Conservation (phyloP, 176 grass and related monocot species). For the Musa troglodytarum region DNA sequence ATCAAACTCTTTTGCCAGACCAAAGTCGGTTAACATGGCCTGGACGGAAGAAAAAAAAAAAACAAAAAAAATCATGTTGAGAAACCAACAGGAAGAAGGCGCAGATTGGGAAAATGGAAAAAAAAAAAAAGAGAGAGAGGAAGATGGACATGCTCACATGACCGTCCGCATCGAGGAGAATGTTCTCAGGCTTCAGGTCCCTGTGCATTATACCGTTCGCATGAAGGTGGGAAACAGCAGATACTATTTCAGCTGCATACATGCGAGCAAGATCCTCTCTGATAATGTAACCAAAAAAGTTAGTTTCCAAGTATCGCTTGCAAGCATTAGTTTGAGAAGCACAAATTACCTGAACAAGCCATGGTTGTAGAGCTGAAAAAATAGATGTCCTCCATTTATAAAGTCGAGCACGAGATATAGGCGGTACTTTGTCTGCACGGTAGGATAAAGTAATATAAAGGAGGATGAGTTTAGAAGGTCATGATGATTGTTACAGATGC, state of each 20-base stretch:
- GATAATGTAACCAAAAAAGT: conserved; percentile 10
- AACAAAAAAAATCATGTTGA: background rate
- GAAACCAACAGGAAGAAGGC: background rate
- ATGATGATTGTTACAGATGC: background rate
- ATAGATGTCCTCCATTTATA: conserved; percentile 91
- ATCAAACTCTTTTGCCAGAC: conserved; percentile 91
- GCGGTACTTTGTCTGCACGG: conserved; percentile 82
- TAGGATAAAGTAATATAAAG: background rate
- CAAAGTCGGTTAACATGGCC: conserved; percentile 97
- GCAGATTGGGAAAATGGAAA: background rate
- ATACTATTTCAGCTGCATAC: conserved; percentile 91
- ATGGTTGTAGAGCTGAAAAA: conserved; percentile 97
- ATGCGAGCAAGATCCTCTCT: conserved; percentile 89
- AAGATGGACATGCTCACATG: conserved; percentile 47
- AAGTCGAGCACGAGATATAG: conserved; percentile 96
- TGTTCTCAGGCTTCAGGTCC: conserved; percentile 99
- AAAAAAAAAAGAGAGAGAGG: conserved; percentile 6
- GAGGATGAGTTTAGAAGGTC: background rate
- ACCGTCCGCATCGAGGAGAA: conserved; percentile 78
- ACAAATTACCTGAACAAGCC: conserved; percentile 75
- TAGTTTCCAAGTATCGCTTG: background rate
- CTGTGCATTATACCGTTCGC: conserved; percentile 94
- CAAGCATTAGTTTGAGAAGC: background rate
- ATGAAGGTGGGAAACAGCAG: conserved; percentile 83
- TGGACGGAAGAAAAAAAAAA: conserved; percentile 6